Evolutionary conservation across 148 eudicot genomes (phyloP).

Genomic region (Beta vulgaris): DNA sequence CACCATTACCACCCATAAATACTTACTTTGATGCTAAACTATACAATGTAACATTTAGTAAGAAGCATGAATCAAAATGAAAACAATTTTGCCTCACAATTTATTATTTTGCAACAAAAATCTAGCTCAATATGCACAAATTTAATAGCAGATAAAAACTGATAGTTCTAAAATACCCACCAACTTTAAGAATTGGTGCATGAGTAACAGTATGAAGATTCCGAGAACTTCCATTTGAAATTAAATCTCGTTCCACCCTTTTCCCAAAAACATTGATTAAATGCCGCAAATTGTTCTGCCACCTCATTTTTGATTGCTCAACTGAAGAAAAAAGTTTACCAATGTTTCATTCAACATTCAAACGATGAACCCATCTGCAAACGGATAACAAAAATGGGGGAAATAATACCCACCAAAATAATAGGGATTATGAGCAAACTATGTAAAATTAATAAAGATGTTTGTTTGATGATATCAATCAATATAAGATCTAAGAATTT

Average conservation of each 20-base stretch:
- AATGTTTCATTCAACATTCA: constrained; percentile 1
- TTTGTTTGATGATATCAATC: too few species aligned
- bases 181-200: constrained; percentile 14
- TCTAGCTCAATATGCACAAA: background rate
- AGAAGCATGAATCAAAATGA: background rate
- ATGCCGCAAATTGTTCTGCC: constrained; percentile 59
- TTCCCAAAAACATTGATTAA: constrained; percentile 47
- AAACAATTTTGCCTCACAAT: background rate
- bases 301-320: constrained; percentile 39
- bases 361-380: constrained; percentile 11
- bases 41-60: background rate
- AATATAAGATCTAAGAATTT: background rate
- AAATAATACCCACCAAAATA: background rate
- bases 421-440: too few species aligned
- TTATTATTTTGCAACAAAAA: background rate
- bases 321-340: constrained; percentile 12
- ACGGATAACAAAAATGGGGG: background rate
- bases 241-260: constrained; percentile 41
- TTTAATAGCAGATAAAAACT: background rate
- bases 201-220: constrained; percentile 24
- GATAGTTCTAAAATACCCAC: constrained; percentile 1
- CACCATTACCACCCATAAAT: constrained; percentile 7
- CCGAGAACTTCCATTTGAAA: constrained; percentile 24
- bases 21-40: background rate
- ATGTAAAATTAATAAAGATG: too few species aligned